Evolutionary conservation across 2,329 filamentous ascomycete genomes (phyloP).

Genomic region (Penicillium sp.): DNA sequence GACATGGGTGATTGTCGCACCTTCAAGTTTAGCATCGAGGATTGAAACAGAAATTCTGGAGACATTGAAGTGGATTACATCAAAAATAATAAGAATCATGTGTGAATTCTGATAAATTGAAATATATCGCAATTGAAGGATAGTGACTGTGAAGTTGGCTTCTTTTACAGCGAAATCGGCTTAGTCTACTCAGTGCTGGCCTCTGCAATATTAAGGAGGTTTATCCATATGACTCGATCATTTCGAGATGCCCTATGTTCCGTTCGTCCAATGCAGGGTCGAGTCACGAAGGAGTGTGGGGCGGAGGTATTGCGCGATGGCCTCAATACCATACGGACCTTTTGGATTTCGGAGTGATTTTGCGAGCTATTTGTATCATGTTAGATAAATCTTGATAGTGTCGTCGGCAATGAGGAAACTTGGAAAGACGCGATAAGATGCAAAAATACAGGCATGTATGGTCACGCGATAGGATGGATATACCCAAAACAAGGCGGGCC

Average conservation of each 20-base stretch:
- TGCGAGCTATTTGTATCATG: not conserved
- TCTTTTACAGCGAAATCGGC: too few species aligned
- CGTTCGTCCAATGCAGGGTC: not conserved
- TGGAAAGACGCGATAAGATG: not conserved
- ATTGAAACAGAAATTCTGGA: not conserved
- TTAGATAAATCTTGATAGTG: not conserved
- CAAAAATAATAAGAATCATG: not conserved
- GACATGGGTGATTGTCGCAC: not conserved
- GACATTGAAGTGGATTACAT: not conserved
- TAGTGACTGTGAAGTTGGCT: too few species aligned
- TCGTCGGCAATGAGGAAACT: not conserved
- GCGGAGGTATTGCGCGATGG: not conserved
- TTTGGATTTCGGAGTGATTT: not conserved
- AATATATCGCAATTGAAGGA: not conserved
- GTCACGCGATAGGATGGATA: conserved; percentile 64
- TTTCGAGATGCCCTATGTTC: too few species aligned
- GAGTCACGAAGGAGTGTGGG: not conserved
- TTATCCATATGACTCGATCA: too few species aligned
- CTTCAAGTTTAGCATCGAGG: not conserved
- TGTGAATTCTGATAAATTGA: not conserved
- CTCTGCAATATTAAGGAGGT: too few species aligned
- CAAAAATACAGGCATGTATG: conserved; percentile 51
- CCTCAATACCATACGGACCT: not conserved
- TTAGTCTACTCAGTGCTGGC: too few species aligned
- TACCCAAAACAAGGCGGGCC: conserved; percentile 51